Conservation (phyloP, 1,139 yeast genomes). For the Pichia sp. region DNA sequence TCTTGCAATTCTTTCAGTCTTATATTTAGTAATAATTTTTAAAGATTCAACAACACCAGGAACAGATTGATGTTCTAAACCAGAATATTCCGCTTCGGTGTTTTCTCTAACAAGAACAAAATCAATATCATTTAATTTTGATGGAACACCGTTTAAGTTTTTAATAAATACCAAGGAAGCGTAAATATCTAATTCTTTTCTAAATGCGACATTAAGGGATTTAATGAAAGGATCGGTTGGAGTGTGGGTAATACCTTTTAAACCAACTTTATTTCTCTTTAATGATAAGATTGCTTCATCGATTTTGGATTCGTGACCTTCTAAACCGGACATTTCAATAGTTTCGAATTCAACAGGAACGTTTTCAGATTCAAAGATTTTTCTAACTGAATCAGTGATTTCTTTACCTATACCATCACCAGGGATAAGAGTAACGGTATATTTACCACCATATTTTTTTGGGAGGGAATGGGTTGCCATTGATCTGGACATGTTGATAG, state of each 20-base stretch:
- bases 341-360: slow-evolving; percentile 96
- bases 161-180: slow-evolving; percentile 92
- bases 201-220: slow-evolving; percentile 90
- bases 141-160: slow-evolving; percentile 90
- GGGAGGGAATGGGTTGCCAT: slow-evolving; percentile 43
- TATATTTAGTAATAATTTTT: slow-evolving; percentile 89
- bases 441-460: slow-evolving; percentile 91
- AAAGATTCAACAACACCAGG: slow-evolving; percentile 97
- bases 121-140: slow-evolving; percentile 83
- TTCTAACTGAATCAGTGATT: slow-evolving; percentile 88
- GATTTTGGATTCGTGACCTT: slow-evolving; percentile 49
- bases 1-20: slow-evolving; percentile 95
- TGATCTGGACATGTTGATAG: slow-evolving; percentile 19
- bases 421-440: slow-evolving; percentile 88
- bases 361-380: slow-evolving; percentile 76
- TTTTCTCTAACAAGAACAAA: slow-evolving; percentile 95
- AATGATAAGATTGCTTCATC: slow-evolving; percentile 85
- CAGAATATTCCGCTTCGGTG: slow-evolving; percentile 97
- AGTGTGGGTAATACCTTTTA: slow-evolving; percentile 92
- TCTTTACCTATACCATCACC: slow-evolving; percentile 98
- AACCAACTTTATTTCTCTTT: slow-evolving; percentile 94
- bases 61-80: slow-evolving; percentile 94
- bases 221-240: slow-evolving; percentile 64
- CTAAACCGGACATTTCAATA: slow-evolving; percentile 79
- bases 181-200: slow-evolving; percentile 92